A percentile compares a stretch with the other conserved stretches of the same genome.
phyloP scores from a whole-genome alignment of 2,329 filamentous ascomycete genomes.

The Bipolaris cookei region DNA sequence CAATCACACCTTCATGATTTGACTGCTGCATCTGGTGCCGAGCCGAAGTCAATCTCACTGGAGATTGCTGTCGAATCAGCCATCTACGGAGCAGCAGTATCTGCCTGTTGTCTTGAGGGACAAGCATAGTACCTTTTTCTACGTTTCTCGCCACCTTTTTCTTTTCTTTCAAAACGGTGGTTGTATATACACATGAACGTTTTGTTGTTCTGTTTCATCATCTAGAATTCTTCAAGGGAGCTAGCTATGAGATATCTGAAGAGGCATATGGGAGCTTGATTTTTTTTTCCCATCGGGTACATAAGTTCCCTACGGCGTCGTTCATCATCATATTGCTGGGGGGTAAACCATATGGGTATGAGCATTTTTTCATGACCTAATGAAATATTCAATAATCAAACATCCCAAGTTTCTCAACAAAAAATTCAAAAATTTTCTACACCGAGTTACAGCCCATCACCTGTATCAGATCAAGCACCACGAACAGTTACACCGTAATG shows the following conservation, averaged over 20 bases:
- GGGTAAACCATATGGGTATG: neutral
- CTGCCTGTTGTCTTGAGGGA: conserved; percentile 53
- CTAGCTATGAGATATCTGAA: conserved; percentile 1
- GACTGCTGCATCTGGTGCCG: conserved; percentile 50
- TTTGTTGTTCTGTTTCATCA: neutral
- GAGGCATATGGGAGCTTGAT: conserved; percentile 22
- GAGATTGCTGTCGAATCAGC: conserved; percentile 76
- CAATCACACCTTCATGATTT: conserved; percentile 70
- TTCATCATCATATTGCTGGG: neutral
- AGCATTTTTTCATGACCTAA: conserved; percentile 6
- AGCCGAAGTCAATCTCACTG: conserved; percentile 61
- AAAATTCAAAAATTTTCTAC: too few species aligned
- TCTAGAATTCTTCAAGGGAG: conserved; percentile 2
- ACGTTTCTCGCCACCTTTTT: conserved; percentile 16
- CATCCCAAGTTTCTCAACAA: too few species aligned
- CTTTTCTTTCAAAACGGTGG: conserved; percentile 15
- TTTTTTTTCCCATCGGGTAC: neutral
- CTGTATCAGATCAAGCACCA: too few species aligned
- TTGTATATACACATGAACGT: conserved; percentile 16
- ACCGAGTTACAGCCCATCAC: too few species aligned
- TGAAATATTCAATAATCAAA: neutral
- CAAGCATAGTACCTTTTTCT: conserved; percentile 15
- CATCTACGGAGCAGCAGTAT: conserved; percentile 75
- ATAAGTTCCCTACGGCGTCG: conserved; percentile 3
- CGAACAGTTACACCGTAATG: too few species aligned